Conservation (phyloP, 2,329 filamentous ascomycete species). For the Xylariaceae sp. region DNA sequence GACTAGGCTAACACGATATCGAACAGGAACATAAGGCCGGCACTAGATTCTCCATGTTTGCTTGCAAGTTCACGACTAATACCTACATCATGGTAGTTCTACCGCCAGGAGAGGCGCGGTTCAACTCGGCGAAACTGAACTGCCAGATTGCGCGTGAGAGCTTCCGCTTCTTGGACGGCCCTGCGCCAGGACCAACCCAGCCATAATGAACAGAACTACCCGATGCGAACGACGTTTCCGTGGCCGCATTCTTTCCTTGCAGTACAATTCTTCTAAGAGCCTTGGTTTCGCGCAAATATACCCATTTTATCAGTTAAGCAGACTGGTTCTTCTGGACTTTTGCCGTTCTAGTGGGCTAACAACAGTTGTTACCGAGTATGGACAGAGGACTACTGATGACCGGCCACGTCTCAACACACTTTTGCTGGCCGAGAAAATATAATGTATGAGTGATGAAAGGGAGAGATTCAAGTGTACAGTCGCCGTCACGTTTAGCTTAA, state of each 20-base stretch:
- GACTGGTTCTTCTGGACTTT: background rate
- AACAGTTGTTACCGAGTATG: background rate
- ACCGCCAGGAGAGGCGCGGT: constrained; percentile 83
- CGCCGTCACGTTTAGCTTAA: no score
- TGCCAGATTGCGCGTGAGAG: constrained; percentile 80
- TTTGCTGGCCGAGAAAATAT: no score
- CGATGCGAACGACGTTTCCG: background rate
- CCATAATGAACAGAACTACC: constrained; percentile 2
- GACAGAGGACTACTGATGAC: no score
- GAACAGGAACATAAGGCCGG: constrained; percentile 64
- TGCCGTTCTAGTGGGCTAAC: background rate
- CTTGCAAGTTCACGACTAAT: constrained; percentile 93
- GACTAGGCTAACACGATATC: constrained; percentile 11
- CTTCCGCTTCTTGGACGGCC: constrained; percentile 64
- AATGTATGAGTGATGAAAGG: no score
- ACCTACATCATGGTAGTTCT: constrained; percentile 92
- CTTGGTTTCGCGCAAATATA: background rate
- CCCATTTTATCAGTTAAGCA: background rate
- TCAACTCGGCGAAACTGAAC: constrained; percentile 86
- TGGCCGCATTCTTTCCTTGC: background rate
- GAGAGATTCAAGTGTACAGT: no score
- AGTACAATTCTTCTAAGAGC: background rate
- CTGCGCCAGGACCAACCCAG: constrained; percentile 30
- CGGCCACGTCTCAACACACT: no score
- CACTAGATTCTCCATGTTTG: constrained; percentile 82